A percentile compares a stretch with the other conserved stretches of the same genome.
Conservation (phyloP, 192 early-diverging fungal species). For the Coemansia sp. region DNA sequence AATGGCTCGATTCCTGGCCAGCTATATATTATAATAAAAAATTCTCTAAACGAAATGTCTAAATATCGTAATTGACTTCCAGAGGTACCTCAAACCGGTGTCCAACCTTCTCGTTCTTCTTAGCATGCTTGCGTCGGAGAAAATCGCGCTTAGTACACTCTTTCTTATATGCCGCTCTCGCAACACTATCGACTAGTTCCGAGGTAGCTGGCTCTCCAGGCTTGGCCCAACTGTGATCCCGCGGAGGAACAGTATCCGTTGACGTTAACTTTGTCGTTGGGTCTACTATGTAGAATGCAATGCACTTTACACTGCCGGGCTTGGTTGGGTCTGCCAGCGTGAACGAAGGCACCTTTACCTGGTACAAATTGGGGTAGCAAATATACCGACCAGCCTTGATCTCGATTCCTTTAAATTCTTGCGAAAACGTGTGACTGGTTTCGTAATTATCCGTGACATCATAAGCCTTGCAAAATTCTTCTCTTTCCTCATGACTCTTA, state of each 20-base stretch:
- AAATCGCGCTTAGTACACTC: not conserved
- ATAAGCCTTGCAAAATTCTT: not conserved
- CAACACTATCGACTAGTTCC: not conserved
- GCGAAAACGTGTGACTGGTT: not conserved
- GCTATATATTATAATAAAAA: not conserved
- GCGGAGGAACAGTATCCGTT: not conserved
- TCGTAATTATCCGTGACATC: not conserved
- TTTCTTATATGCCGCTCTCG: not conserved
- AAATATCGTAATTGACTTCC: not conserved
- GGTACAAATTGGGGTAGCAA: conserved; percentile 4
- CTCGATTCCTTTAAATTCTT: not conserved
- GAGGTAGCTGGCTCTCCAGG: not conserved
- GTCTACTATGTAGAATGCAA: not conserved
- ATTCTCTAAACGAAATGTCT: not conserved
- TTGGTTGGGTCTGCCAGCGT: not conserved
- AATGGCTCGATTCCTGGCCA: not conserved
- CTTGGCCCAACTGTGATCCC: not conserved
- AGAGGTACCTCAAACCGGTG: not conserved
- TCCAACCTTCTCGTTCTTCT: not conserved
- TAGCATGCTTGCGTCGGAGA: not conserved
- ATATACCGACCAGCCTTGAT: not conserved
- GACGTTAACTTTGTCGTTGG: not conserved
- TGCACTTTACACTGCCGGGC: not conserved
- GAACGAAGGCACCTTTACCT: not conserved
- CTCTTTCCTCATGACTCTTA: not conserved